These are phyloP conservation scores for Salix koriyanagi DNA, from an alignment of 345 rosid species.

Conservation along the genomic window DNA sequence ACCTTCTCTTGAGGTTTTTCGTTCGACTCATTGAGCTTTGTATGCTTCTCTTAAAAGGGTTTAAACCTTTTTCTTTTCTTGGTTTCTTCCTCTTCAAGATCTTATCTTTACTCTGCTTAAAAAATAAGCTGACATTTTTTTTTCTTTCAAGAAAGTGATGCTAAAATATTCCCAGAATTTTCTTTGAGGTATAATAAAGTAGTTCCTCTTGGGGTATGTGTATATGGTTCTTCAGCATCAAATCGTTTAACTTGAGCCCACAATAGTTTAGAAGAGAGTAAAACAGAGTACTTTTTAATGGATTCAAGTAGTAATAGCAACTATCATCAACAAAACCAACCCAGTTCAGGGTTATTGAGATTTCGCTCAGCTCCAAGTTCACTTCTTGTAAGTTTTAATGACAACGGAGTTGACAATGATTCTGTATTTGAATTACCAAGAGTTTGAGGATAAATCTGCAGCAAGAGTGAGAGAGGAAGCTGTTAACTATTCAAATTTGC, in stretches of 20 bases:
- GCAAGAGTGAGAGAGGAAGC: conserved; percentile 23
- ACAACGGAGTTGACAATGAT: conserved; percentile 27
- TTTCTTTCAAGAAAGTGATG: conserved; percentile 36
- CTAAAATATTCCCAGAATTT: conserved; percentile 33
- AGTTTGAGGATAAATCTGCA: conserved; percentile 22
- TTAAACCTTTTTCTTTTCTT: conserved; percentile 14
- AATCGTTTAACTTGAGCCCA: conserved; percentile 13
- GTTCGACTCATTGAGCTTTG: not conserved
- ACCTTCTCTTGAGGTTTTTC: not conserved
- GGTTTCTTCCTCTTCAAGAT: conserved; percentile 70
- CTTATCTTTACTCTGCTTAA: conserved; percentile 66
- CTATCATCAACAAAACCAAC: conserved; percentile 39
- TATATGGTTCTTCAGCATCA: conserved; percentile 24
- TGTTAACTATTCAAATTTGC: conserved; percentile 34
- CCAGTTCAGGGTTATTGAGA: conserved; percentile 65
- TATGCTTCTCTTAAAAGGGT: conserved; percentile 7
- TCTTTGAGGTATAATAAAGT: not conserved
- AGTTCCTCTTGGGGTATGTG: conserved; percentile 7
- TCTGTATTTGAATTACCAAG: conserved; percentile 28
- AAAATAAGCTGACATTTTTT: conserved; percentile 42
- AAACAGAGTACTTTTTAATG: conserved; percentile 32
- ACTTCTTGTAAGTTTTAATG: conserved; percentile 38
- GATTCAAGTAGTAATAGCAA: conserved; percentile 49
- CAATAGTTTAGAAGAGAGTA: conserved; percentile 1
- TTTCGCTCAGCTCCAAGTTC: conserved; percentile 84